Base-by-base conservation (phyloP, 352 stramenopile species). In the Plasmopara muralis region DNA sequence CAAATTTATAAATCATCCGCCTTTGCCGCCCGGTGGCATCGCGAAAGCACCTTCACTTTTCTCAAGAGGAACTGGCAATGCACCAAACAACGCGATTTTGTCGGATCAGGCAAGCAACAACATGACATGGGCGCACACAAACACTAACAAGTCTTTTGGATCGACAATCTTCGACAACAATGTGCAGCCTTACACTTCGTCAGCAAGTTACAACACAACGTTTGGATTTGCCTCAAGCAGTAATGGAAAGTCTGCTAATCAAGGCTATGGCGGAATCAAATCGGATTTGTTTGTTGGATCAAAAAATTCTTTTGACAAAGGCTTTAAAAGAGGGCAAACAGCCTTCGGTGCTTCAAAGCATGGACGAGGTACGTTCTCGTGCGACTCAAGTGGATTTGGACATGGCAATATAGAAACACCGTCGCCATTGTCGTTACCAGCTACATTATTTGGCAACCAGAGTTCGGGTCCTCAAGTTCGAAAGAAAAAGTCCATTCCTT, bases 361-460 rank as follows among this genome's bases (percentile, higher is more conserved):
- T n/a, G 55, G 55, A 15, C 41, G 61, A 30, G 15, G 15, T 8
- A 44, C 50, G 0, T 67, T 62, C n/a, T 20, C 43, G 3, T 44
- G 60, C 40, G 51, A 68, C 8, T 29, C 34, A 0, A 50, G 53
- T 14, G 56, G 56, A 25, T 25, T 25, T 57, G 41, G 39, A 34
- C 49, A 47, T 28, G 56, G 42, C 13, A 39, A 30, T 43, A 18
- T 47, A 18, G 16, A 47, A 47, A 34, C 31, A 5, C 31, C 55
- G 14, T 43, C 51, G 12, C 60, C 62, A 31, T 47, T 53, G 18
- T 57, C 50, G 14, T 64, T 47, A 14, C 60, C 61, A 38, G 54
- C 47, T 9, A 63, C 66, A 18, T 38, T 55, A n/a, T 79, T 74
- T 54, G 66, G 66, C 25, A 57, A n/a, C 16, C 57, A 67, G 57